Evolutionary conservation across 345 rosid species (phyloP).

Genomic region (Camelina neglecta): DNA sequence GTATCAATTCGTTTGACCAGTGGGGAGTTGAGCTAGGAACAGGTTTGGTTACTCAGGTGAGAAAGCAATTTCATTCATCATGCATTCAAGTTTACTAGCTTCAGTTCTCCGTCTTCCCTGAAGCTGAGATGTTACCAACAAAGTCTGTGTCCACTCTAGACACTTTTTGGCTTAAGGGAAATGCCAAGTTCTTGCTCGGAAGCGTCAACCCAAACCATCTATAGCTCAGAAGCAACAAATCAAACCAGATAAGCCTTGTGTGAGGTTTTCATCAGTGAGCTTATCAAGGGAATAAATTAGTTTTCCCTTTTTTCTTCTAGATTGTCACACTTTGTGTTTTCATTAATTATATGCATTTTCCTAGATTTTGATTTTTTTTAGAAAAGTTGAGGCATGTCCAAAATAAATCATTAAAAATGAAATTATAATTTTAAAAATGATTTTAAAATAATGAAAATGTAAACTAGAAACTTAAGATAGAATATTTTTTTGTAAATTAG

Average conservation of each 20-base stretch:
- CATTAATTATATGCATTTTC: no score
- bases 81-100: constrained; percentile 64
- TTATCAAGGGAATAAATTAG: no score
- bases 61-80: constrained; percentile 82
- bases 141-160: constrained; percentile 64
- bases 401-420: no score
- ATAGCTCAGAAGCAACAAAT: constrained; percentile 47
- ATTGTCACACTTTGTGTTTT: no score
- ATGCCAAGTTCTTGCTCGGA: constrained; percentile 68
- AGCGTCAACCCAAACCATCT: constrained; percentile 65
- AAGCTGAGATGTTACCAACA: constrained; percentile 59
- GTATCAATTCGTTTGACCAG: constrained; percentile 97
- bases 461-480: no score
- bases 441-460: no score
- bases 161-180: constrained; percentile 79
- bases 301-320: no score
- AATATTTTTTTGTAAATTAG: no score
- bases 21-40: constrained; percentile 99
- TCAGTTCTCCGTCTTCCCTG: constrained; percentile 59
- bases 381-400: no score
- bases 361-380: no score
- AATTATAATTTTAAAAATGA: no score
- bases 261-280: constrained; percentile 33
- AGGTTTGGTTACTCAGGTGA: constrained; percentile 93
- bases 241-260: constrained; percentile 65